These are phyloP conservation scores for Neofusicoccum cordaticola DNA, from an alignment of 2,329 filamentous ascomycete genomes.

Conservation along the genomic window DNA sequence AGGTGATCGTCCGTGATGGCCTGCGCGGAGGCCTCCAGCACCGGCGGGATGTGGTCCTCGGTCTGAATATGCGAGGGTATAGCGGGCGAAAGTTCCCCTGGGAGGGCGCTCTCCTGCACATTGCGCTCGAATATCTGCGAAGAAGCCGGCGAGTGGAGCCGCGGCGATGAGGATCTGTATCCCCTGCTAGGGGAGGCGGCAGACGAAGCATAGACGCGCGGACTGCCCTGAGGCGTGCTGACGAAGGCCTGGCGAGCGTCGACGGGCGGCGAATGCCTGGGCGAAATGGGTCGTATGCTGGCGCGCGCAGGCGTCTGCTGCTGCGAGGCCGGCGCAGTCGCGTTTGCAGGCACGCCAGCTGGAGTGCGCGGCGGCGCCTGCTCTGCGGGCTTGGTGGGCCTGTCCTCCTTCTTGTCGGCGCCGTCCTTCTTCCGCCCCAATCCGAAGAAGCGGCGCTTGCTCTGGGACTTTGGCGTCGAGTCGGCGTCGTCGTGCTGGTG, in stretches of 20 bases:
- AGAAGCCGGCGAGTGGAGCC: constrained; percentile 72
- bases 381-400: neutral
- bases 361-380: neutral
- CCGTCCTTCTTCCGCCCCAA: constrained; percentile 36
- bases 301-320: constrained; percentile 2
- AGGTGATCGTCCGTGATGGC: constrained; percentile 85
- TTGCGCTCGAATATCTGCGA: constrained; percentile 87
- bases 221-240: constrained; percentile 33
- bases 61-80: constrained; percentile 92
- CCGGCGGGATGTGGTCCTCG: constrained; percentile 89
- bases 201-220: constrained; percentile 32
- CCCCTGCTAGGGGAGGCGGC: constrained; percentile 62
- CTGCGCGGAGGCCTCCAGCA: constrained; percentile 84
- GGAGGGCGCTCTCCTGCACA: constrained; percentile 71
- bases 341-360: constrained; percentile 8
- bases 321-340: neutral
- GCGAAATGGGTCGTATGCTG: constrained; percentile 19
- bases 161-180: constrained; percentile 67
- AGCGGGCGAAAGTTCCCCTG: constrained; percentile 73
- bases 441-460: constrained; percentile 37
- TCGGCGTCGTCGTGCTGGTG: constrained; percentile 22
- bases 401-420: constrained; percentile 20
- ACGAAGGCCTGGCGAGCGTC: constrained; percentile 26
- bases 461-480: constrained; percentile 17
- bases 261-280: constrained; percentile 26